Percentiles rank a stretch among this genome's conserved stretches.
Evolutionary conservation across 805 yeast species (phyloP).

Genomic region (Starmerella floricola): DNA sequence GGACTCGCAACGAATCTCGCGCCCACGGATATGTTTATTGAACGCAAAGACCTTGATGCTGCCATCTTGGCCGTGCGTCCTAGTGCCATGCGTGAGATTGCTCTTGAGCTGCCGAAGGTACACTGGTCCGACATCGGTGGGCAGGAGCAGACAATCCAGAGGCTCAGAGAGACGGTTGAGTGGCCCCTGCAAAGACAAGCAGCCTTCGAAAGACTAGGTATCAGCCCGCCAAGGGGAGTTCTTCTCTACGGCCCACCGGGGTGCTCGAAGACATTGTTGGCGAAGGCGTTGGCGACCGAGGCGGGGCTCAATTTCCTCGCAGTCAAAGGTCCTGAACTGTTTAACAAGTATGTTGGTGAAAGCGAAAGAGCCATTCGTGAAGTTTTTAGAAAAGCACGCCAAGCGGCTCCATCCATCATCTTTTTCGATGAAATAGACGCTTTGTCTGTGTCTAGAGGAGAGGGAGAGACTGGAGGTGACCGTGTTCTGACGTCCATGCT

Average conservation of each 20-base stretch:
- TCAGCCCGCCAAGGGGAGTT: conserved; percentile 86
- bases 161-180: conserved; percentile 81
- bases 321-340: conserved; percentile 92
- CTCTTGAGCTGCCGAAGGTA: conserved; percentile 87
- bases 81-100: conserved; percentile 93
- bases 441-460: conserved; percentile 58
- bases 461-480: conserved; percentile 50
- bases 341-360: conserved; percentile 93
- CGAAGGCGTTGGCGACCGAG: conserved; percentile 91
- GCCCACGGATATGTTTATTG: conserved; percentile 36
- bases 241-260: conserved; percentile 96
- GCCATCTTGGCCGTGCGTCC: conserved; percentile 80
- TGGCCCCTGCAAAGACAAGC: conserved; percentile 76
- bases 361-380: conserved; percentile 88
- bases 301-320: conserved; percentile 88
- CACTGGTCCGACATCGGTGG: conserved; percentile 95
- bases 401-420: conserved; percentile 87
- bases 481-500: conserved; percentile 81
- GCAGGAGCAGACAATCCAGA: conserved; percentile 67
- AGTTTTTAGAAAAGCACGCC: conserved; percentile 83
- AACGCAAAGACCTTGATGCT: conserved; percentile 46
- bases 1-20: conserved; percentile 31
- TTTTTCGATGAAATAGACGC: conserved; percentile 98
- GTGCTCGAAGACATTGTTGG: conserved; percentile 88
- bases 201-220: conserved; percentile 64